Percentiles rank a stretch among this genome's conserved stretches.
phyloP scores from a whole-genome alignment of 2,329 filamentous ascomycete species.

The Microdochium bolleyi region DNA sequence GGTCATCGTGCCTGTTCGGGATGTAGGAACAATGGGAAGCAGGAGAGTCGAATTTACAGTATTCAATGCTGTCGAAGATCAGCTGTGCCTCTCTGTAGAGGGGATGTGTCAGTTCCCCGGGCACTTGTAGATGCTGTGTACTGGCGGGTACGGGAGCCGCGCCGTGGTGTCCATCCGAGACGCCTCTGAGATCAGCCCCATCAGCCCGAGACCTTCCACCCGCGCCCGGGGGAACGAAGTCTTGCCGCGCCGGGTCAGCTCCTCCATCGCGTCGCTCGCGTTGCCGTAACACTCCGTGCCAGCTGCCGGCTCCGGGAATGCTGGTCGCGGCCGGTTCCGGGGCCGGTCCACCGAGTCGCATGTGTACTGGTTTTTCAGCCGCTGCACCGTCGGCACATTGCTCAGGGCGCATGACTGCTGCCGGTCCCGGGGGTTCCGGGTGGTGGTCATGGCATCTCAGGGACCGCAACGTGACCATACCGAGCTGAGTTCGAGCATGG shows the following conservation, averaged over 20 bases:
- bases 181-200: not conserved
- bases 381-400: not conserved
- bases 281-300: not conserved
- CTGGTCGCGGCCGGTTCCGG: not conserved
- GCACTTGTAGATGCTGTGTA: not conserved
- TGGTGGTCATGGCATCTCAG: too few relatives aligned
- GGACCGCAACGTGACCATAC: too few relatives aligned
- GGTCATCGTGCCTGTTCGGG: not conserved
- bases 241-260: not conserved
- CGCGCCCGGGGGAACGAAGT: not conserved
- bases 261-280: not conserved
- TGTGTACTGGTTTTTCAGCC: not conserved
- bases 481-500: too few relatives aligned
- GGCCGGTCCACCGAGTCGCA: not conserved
- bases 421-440: too few relatives aligned
- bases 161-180: constrained; percentile 1
- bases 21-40: not conserved
- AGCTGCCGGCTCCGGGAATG: not conserved
- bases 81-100: constrained; percentile 8
- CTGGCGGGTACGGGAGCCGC: constrained; percentile 4
- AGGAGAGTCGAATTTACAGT: constrained; percentile 2
- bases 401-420: not conserved
- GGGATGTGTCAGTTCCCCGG: constrained; percentile 4
- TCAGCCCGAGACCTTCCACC: not conserved
- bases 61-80: constrained; percentile 7